These are phyloP conservation scores for Penicillium hesseltinei DNA, from an alignment of 2,329 filamentous ascomycete genomes.

Conservation along the genomic window DNA sequence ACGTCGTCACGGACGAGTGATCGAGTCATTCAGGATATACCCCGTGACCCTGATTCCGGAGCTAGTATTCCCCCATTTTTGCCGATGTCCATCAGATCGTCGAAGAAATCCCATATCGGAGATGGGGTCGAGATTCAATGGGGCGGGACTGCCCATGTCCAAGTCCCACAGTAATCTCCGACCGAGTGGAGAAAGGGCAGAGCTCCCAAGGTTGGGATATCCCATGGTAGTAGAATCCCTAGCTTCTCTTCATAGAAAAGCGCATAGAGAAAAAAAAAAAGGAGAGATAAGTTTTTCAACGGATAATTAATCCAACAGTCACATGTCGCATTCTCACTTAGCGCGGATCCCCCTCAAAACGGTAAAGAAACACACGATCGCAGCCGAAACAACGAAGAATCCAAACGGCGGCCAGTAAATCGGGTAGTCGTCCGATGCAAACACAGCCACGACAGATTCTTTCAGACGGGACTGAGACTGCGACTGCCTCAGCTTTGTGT, in stretches of 20 bases:
- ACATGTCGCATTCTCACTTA: neutral
- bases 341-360: slow-evolving; percentile 1
- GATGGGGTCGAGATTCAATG: neutral
- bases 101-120: neutral
- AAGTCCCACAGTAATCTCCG: neutral
- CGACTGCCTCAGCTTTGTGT: neutral
- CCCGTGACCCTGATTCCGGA: neutral
- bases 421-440: neutral
- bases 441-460: neutral
- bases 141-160: neutral
- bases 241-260: neutral
- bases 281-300: neutral
- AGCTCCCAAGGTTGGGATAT: neutral
- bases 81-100: neutral
- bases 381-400: slow-evolving; percentile 8
- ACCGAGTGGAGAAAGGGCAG: neutral
- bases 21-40: neutral
- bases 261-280: neutral
- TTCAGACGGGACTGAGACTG: no score
- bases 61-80: neutral
- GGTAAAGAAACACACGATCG: slow-evolving; percentile 7
- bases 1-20: neutral
- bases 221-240: neutral
- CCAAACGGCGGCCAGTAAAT: slow-evolving; percentile 2
- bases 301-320: neutral